Evolutionary conservation across 768 basidiomycete genomes (phyloP).

Genomic region (Naganishia vaughanmartiniae): DNA sequence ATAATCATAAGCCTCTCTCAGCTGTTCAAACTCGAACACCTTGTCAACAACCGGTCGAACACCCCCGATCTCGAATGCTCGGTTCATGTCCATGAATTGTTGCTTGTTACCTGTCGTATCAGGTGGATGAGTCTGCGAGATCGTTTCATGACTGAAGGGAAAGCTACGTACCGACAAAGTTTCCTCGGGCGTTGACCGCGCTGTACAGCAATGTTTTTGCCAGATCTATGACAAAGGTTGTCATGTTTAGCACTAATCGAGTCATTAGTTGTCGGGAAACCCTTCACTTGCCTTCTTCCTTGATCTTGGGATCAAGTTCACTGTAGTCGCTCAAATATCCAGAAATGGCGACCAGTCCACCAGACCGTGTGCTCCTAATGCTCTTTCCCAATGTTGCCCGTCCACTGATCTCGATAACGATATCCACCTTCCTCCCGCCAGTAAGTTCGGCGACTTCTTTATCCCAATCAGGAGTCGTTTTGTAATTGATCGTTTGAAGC

Average conservation of each 20-base stretch:
- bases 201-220: conserved; percentile 52
- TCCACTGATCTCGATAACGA: conserved; percentile 46
- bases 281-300: conserved; percentile 36
- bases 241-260: neutral
- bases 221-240: conserved; percentile 40
- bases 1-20: conserved; percentile 59
- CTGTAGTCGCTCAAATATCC: conserved; percentile 43
- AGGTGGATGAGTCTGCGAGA: neutral
- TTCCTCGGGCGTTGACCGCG: conserved; percentile 50
- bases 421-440: conserved; percentile 42
- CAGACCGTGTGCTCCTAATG: conserved; percentile 38
- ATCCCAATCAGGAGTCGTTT: conserved; percentile 62
- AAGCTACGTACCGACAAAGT: conserved; percentile 36
- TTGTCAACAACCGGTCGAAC: conserved; percentile 61
- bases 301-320: conserved; percentile 35
- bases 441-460: conserved; percentile 56
- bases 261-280: neutral
- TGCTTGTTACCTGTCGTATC: conserved; percentile 48
- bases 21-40: conserved; percentile 62
- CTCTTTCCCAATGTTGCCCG: conserved; percentile 40
- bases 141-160: neutral
- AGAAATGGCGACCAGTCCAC: conserved; percentile 44
- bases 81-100: conserved; percentile 63
- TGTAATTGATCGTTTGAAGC: conserved; percentile 61
- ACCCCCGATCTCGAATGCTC: conserved; percentile 55